Evolutionary conservation across 2,329 filamentous ascomycete species (phyloP), one percentile per base, ranked within the genome.

Genomic region (Cladosporium cucumerinum): DNA sequence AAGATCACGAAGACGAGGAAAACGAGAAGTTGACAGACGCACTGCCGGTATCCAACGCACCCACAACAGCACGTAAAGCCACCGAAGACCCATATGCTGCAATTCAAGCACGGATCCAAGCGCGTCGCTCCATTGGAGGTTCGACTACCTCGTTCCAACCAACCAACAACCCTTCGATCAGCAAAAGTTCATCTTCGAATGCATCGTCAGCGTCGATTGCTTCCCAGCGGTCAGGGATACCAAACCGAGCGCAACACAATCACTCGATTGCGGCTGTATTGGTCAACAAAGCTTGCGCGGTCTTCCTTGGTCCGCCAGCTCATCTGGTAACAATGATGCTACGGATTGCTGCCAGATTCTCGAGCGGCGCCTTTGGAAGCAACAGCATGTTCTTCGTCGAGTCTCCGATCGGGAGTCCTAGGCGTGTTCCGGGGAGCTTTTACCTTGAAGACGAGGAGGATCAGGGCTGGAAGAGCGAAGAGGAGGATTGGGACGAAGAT

Each of bases 311-410:
- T 0, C 92, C 92, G n/a, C 92, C 93, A 0, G 86, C 89, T 36
- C 87, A 93, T 71, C 84, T 96, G 1, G 85, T 96, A 39, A 83
- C 86, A 28, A 81, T 96, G 48, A 93, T 97, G 83, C 84, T 97
- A 5, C 87, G 87, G 64, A 91, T 97, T 64, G 91, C 93, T 0
- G 88, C 90, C 0, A 87, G 86, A 67, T 92, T 97, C 67, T 85
- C 88, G 1, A 78, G 78, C 54, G 81, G 81, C 4, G 76, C 76
- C 6, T 75, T 77, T 26, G 70, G 71, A 8, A 62, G 49, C 23
- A 54, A 55, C 49, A 66, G 66, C 6, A 52, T 69, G 54, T 66
- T 68, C 30, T 57, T 74, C 46, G 73, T 71, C 63, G 70, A 70
- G 67, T 75, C 65, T 61, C 74, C 63, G 36, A 70, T 65, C 32